These are phyloP conservation scores for Cytospora mali DNA, from an alignment of 2,329 filamentous ascomycete genomes.

Conservation along the genomic window DNA sequence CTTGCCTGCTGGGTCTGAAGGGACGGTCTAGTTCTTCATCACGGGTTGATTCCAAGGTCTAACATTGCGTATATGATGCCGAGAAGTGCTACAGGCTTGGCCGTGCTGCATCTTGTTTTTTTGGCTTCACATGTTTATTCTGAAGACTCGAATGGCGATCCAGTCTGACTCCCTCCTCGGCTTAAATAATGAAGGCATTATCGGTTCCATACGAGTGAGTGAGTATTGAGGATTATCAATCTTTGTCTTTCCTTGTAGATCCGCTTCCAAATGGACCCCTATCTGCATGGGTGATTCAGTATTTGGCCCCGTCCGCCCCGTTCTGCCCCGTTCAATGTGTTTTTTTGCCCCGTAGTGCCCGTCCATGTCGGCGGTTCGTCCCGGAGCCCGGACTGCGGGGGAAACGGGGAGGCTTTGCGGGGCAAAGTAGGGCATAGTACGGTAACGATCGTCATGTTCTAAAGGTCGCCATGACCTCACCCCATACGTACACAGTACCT, in stretches of 20 bases:
- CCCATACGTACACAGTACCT: neutral
- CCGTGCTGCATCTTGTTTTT: neutral
- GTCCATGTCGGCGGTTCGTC: neutral
- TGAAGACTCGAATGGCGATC: neutral
- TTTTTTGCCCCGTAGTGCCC: no score
- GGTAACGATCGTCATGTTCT: neutral
- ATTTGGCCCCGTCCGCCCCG: neutral
- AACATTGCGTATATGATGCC: conserved; percentile 1
- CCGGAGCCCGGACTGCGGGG: neutral
- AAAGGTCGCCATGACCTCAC: neutral
- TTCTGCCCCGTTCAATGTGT: no score
- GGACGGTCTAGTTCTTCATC: neutral
- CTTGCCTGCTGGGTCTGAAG: neutral
- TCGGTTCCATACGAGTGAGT: neutral
- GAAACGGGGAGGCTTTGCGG: neutral
- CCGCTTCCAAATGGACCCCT: neutral
- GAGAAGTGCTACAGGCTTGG: neutral
- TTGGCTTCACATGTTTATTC: neutral
- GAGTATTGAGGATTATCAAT: no score
- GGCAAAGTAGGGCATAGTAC: neutral
- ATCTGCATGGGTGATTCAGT: neutral
- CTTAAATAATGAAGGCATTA: neutral
- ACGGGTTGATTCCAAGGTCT: neutral
- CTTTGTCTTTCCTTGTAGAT: neutral
- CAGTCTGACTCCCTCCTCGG: neutral